phyloP scores from a whole-genome alignment of 331 rosid species.

The Telfairia occidentalis region DNA sequence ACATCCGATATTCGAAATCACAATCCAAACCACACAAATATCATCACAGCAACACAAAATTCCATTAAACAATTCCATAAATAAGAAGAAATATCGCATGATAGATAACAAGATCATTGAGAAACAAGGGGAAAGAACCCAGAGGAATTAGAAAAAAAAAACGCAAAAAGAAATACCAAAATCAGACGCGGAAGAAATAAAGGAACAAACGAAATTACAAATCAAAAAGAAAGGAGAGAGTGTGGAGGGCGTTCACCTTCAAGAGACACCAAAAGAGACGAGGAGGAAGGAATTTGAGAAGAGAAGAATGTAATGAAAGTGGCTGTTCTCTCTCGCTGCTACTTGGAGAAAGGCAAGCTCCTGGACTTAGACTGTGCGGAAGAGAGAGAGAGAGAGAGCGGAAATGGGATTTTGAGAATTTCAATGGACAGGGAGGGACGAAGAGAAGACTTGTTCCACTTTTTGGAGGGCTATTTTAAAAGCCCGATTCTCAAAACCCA shows the following conservation, averaged over 20 bases:
- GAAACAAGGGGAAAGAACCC: neutral
- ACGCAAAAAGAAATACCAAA: neutral
- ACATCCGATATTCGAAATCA: neutral
- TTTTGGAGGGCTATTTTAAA: neutral
- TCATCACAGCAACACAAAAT: too few relatives aligned
- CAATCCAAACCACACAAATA: neutral
- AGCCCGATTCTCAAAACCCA: neutral
- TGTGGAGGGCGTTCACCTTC: neutral
- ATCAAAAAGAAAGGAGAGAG: neutral
- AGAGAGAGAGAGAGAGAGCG: neutral
- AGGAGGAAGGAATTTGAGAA: neutral
- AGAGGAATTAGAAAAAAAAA: too few relatives aligned
- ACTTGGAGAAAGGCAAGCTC: neutral
- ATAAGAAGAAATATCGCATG: neutral
- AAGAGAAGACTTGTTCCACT: neutral
- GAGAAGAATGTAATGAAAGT: neutral
- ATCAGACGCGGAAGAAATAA: neutral
- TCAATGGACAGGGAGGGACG: neutral
- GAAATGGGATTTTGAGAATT: neutral
- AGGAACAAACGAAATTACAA: neutral
- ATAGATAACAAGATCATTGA: neutral
- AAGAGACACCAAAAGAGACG: neutral
- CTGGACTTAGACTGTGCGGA: neutral
- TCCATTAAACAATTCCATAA: neutral
- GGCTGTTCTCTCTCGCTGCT: neutral